These are phyloP conservation scores for Coemansia sp. DNA, from an alignment of 371 early-diverging fungal genomes.

Conservation along the genomic window DNA sequence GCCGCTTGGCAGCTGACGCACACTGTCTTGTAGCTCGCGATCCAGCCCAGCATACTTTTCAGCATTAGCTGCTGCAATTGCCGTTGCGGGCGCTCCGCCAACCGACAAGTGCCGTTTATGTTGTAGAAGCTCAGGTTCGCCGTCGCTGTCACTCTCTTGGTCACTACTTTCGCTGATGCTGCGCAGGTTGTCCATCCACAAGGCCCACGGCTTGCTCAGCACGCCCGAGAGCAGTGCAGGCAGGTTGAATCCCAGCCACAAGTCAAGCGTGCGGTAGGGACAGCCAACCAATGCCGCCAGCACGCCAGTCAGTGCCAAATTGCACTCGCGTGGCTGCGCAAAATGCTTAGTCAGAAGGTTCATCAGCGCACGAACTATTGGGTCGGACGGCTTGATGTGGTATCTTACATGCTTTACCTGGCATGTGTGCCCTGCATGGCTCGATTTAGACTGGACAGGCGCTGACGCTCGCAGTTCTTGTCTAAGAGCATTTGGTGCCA, in stretches of 20 bases:
- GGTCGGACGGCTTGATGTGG: constrained; percentile 61
- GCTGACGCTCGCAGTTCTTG: neutral
- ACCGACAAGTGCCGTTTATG: constrained; percentile 2
- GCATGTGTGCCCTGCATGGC: neutral
- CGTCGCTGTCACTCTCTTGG: constrained; percentile 44
- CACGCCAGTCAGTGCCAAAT: constrained; percentile 86
- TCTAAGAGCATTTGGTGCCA: constrained; percentile 2
- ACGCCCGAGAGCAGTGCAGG: constrained; percentile 52
- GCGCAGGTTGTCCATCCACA: constrained; percentile 53
- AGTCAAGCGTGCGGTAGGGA: constrained; percentile 71
- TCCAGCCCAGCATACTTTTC: constrained; percentile 46
- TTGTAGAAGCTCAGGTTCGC: constrained; percentile 56
- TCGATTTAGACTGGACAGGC: neutral
- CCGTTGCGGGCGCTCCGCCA: constrained; percentile 29
- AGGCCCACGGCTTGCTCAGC: constrained; percentile 56
- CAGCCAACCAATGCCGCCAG: constrained; percentile 78
- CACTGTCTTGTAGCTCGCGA: constrained; percentile 35
- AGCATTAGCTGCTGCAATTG: constrained; percentile 33
- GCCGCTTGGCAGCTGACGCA: constrained; percentile 40
- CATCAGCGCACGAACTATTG: constrained; percentile 64
- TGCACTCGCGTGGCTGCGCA: constrained; percentile 82
- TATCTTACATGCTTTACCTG: constrained; percentile 51
- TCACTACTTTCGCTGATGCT: constrained; percentile 34
- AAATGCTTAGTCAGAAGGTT: constrained; percentile 73
- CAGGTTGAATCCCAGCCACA: constrained; percentile 71